Percentiles rank a stretch among this genome's conserved stretches.
phyloP scores from a whole-genome alignment of 192 early-diverging fungal genomes.

The Dissophora ornata region DNA sequence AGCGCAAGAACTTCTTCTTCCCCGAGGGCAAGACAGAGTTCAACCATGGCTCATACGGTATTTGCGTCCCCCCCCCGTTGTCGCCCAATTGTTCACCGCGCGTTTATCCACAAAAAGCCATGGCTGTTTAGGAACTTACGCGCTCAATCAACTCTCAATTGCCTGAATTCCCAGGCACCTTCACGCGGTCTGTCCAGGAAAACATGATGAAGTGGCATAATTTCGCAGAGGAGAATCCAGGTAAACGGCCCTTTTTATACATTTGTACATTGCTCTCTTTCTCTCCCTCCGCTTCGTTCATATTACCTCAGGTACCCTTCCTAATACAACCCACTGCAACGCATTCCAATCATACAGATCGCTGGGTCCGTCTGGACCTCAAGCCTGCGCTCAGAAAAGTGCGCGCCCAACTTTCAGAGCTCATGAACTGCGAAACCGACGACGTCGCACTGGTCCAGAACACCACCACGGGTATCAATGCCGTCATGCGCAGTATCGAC shows the following conservation, averaged over 20 bases:
- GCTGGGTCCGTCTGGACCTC: constrained; percentile 61
- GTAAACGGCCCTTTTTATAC: too few relatives aligned
- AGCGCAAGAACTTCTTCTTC: constrained; percentile 63
- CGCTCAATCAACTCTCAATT: not conserved
- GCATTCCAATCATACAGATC: constrained; percentile 55
- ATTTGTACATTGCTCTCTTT: not conserved
- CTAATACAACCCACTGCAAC: constrained; percentile 62
- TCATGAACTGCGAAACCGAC: constrained; percentile 63
- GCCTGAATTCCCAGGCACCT: constrained; percentile 17
- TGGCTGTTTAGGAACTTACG: too few relatives aligned
- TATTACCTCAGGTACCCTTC: too few relatives aligned
- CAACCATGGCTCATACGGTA: constrained; percentile 76
- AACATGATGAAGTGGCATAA: constrained; percentile 45
- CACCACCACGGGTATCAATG: constrained; percentile 66
- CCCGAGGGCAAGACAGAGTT: constrained; percentile 64
- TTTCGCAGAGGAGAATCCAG: constrained; percentile 33
- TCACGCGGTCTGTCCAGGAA: constrained; percentile 33
- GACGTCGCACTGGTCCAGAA: constrained; percentile 71
- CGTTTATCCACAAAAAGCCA: too few relatives aligned
- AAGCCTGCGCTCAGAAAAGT: constrained; percentile 49
- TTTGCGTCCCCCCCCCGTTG: not conserved
- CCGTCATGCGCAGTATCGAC: constrained; percentile 60
- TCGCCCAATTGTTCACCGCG: too few relatives aligned
- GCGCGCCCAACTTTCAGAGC: constrained; percentile 51
- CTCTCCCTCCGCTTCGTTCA: not conserved